phyloP scores from a whole-genome alignment of 1,284 basidiomycete species.

The Rhodofomes roseus region DNA sequence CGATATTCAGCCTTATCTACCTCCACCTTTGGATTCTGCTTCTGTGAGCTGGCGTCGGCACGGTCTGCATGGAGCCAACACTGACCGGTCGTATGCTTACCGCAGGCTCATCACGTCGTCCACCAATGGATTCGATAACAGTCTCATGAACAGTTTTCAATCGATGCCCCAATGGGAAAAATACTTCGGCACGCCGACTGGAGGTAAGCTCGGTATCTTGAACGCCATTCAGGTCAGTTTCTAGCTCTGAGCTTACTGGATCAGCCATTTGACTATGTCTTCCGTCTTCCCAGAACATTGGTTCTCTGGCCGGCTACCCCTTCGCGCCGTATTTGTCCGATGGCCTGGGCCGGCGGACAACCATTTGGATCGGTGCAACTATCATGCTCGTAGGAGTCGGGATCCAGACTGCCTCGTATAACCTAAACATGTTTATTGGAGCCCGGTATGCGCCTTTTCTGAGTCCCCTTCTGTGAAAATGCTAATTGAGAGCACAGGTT shows the following conservation, averaged over 20 bases:
- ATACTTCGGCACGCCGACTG: constrained; percentile 54
- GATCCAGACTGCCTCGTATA: constrained; percentile 67
- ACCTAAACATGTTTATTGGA: constrained; percentile 79
- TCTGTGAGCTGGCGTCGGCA: constrained; percentile 38
- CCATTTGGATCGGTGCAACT: constrained; percentile 59
- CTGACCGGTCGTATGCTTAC: not conserved
- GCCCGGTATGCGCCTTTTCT: constrained; percentile 44
- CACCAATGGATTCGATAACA: constrained; percentile 74
- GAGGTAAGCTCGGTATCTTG: constrained; percentile 61
- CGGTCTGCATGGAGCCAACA: constrained; percentile 1
- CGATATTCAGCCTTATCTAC: constrained; percentile 44
- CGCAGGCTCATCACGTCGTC: constrained; percentile 69
- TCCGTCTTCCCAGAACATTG: constrained; percentile 52
- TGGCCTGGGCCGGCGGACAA: constrained; percentile 56
- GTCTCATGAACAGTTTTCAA: constrained; percentile 77
- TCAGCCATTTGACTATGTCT: too few species aligned
- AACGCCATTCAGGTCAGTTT: constrained; percentile 69
- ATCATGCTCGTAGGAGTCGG: constrained; percentile 68
- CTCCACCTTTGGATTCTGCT: constrained; percentile 69
- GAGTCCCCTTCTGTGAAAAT: not conserved
- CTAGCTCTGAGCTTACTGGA: too few species aligned
- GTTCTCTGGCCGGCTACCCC: constrained; percentile 60
- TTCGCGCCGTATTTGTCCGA: constrained; percentile 71
- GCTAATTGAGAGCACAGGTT: constrained; percentile 38
- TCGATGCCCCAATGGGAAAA: constrained; percentile 55